Conservation (phyloP, 2,329 filamentous ascomycete species). For the Beauveria caledonica region DNA sequence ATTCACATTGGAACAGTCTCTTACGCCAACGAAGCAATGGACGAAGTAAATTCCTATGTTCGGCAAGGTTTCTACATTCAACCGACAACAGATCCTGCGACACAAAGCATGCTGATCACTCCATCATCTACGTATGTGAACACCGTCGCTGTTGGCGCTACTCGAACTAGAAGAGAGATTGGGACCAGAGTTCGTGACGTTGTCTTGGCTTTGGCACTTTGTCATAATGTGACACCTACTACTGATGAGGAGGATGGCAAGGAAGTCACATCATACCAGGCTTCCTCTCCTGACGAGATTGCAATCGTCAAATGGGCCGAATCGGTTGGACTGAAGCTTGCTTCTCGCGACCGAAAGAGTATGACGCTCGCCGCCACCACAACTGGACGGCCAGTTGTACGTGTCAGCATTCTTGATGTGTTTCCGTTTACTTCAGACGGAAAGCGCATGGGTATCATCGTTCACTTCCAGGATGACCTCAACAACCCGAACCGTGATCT, state of each 20-base stretch:
- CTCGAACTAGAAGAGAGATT: conserved; percentile 85
- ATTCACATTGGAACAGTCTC: conserved; percentile 97
- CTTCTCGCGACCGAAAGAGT: conserved; percentile 76
- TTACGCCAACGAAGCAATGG: conserved; percentile 98
- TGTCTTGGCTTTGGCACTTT: conserved; percentile 82
- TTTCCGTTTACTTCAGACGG: conserved; percentile 98
- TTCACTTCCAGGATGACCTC: conserved; percentile 63
- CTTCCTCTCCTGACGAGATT: conserved; percentile 95
- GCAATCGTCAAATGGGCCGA: conserved; percentile 96
- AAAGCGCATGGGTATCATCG: conserved; percentile 96
- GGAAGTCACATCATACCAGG: conserved; percentile 79
- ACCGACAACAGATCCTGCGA: conserved; percentile 34
- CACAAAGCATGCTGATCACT: conserved; percentile 54
- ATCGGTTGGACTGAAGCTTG: conserved; percentile 75
- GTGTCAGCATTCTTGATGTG: conserved; percentile 81
- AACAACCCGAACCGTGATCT: conserved; percentile 41
- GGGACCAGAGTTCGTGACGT: conserved; percentile 88
- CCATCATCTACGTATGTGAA: conserved; percentile 63
- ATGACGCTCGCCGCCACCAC: conserved; percentile 76
- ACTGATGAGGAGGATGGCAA: conserved; percentile 71
- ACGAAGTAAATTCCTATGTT: conserved; percentile 83
- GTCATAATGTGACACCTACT: conserved; percentile 90
- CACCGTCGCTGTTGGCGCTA: conserved; percentile 55
- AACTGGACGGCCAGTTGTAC: conserved; percentile 66
- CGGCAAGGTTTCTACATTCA: conserved; percentile 67